Base-by-base conservation (phyloP, 2,329 filamentous ascomycete genomes). In the Verticillium albo-atrum region DNA sequence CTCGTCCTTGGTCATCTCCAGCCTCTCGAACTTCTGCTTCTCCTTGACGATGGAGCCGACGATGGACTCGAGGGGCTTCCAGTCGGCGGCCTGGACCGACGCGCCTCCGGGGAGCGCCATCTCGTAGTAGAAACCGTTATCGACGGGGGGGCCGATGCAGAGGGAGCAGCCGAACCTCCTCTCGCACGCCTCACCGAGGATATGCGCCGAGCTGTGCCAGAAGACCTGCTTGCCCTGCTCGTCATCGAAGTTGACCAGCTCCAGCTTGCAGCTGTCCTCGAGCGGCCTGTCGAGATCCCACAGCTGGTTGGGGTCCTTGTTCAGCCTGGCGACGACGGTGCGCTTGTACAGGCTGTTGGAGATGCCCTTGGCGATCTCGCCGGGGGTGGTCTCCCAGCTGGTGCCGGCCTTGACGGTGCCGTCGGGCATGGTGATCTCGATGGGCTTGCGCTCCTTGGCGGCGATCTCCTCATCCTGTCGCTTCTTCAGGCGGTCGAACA, bases 61-160 rank as follows among this genome's bases (percentile, higher is more conserved):
- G 64, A 92, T 87, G 61, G 82, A 87, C 77, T 97, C 92, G 23
- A 98, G 81, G 1, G 90, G 87, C 74, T 93, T 89, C 85, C 92
- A 93, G 76, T 98, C 95, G 59, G 82, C 76, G 66, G 89, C 82
- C 60, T 88, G 86, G 47, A 97, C 90, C 69, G 81, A 87, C 70
- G 77, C 79, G 4, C 20, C 23, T 20, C 28, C 27, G 26, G 27
- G 57, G 37, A 55, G 55, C 14, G 26, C 54, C 27, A 98, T 97
- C 77, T 98, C 92, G 76, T 97, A 98, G 82, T 97, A 97, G 82
- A 97, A 97, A 42, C 92, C 94, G 74, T 93, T 89, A 57, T 92
- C 87, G 52, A 94, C 92, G 10, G 92, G 95, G 34, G 95, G 95
- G 26, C 95, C 95, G 72, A 97, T 96, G 74, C 92, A 97, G 53